These are phyloP conservation scores for Zymoseptoria pseudotritici DNA, from an alignment of 2,329 filamentous ascomycete genomes.

Conservation along the genomic window DNA sequence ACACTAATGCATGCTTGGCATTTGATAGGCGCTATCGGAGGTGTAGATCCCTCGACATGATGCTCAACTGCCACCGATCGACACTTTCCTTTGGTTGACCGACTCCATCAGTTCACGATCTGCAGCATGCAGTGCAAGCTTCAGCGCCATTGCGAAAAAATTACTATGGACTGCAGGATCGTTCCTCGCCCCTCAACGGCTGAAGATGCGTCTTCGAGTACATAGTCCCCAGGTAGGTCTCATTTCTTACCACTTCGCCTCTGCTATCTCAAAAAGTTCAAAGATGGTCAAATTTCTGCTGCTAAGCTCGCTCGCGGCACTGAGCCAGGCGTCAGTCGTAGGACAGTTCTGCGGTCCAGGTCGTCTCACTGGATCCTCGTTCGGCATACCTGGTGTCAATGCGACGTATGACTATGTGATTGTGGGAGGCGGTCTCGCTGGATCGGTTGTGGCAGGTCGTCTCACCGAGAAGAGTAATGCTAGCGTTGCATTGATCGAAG, in stretches of 20 bases:
- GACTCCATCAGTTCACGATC: neutral
- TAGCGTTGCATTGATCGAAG: slow-evolving; percentile 26
- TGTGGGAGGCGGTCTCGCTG: slow-evolving; percentile 23
- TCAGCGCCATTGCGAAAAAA: neutral
- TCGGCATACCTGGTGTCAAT: slow-evolving; percentile 14
- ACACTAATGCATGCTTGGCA: neutral
- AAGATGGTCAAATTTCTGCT: neutral
- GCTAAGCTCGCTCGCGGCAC: neutral
- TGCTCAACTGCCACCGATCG: neutral
- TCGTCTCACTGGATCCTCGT: slow-evolving; percentile 11
- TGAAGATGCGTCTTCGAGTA: neutral
- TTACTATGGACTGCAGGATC: neutral
- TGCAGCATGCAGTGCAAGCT: neutral
- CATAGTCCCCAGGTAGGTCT: neutral
- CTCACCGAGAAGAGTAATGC: slow-evolving; percentile 17
- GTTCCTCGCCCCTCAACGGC: neutral
- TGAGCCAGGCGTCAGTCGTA: slow-evolving; percentile 1
- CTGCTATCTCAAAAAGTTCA: neutral
- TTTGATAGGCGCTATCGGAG: neutral
- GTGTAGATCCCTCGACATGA: neutral
- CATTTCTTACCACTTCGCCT: neutral
- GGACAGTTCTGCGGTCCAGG: slow-evolving; percentile 2
- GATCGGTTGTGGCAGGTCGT: slow-evolving; percentile 20
- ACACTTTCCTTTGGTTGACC: neutral
- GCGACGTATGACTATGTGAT: slow-evolving; percentile 21